Base-by-base conservation (phyloP, 495 filamentous ascomycete genomes). In the Hyaloscypha variabilis region DNA sequence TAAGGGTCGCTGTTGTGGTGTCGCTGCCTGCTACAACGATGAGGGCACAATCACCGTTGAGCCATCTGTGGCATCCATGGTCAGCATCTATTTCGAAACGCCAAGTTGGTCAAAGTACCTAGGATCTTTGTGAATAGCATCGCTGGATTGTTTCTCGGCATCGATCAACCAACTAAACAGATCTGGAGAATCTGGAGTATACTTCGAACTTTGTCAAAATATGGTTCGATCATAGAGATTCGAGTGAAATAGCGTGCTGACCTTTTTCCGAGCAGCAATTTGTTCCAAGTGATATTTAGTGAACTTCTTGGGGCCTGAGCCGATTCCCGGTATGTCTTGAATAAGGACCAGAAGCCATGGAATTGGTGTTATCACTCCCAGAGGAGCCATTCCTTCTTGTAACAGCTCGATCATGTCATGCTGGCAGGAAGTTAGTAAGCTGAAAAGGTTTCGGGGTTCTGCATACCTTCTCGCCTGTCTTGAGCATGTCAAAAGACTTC, bases 281-380 rank as follows among this genome's bases (percentile, higher is more conserved):
- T 57, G 54, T 29, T 57, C 29, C 0, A 29, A 8, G 29, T 17
- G 29, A 23, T 24, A 57, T 10, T 49, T 25, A 21, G 28, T 13
- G 3, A 49, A 61, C 8, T 21, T 29, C 8, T 57, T 21, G 14
- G 24, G 19, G 25, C 29, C 24, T 17, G 54, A 14, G 21, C 17
- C 6, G 17, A 21, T 2, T 31, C 24, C 24, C 31, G 54, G 54
- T 21, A 34, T 30, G 3, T 57, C 25, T 21, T 74, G 73, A 10
- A 57, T 8, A 19, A 57, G 19, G 2, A 29, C 17, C 3, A 74
- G 69, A 3, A 79, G 28, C 81, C 81, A 82, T 0, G 76, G 71
- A 8, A 78, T 60, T 24, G 77, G 73, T 13, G 69, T 75, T 14
- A 77, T 68, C 0, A 73, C 66, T 3, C 76, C 77, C 13, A 82